Evolutionary conservation across 148 eudicot genomes (phyloP), one percentile per base, ranked within the genome.

Genomic region (Salicornia ramosissima): DNA sequence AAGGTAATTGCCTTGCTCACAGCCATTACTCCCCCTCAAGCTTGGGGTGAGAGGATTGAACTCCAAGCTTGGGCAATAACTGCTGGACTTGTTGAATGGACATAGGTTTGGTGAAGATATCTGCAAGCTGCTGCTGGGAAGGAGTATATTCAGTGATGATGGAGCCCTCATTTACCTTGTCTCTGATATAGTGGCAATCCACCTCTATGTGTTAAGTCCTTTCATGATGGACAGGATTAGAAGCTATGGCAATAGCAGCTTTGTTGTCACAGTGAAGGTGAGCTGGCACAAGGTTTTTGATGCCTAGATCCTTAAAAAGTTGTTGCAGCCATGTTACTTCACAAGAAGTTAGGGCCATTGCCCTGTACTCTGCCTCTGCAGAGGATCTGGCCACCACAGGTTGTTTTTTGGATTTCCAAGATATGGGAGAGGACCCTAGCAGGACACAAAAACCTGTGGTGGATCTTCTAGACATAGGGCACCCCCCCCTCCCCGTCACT

Each of bases 281-380:
- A 25, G 63, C 33, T 1, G 63, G 63, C 2, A 16, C 34, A 2
- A 62, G 45, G 19, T 62, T 34, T 18, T 62, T 5, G 0, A 62
- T 12, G 2, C 65, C 65, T 24, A 34, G 12, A 34, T 62, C 26
- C 29, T 54, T 54, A 3, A 54, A 12, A 9, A 54, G 59, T n/a
- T 19, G 12, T 3, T 16, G 24, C 0, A 54, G 3, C 59, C 59
- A 54, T 6, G 29, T 25, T 5, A 54, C 26, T 22, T 54, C 26
- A 54, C 59, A 54, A 1, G 59, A n/a, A 0, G 59, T 54, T 0
- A 54, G 29, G 5, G 59, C 59, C 1, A 54, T 54, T 0, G 26
- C 26, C 29, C 66, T 62, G 12, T 62, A 62, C n/a, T 62, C 66
- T 18, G 66, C 66, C 13, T 62, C 66, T 16, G 47, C 66, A 0